Evolutionary conservation across 768 basidiomycete species (phyloP), one percentile per base, ranked within the genome.

Genomic region (Xerocomellus dryophilus): DNA sequence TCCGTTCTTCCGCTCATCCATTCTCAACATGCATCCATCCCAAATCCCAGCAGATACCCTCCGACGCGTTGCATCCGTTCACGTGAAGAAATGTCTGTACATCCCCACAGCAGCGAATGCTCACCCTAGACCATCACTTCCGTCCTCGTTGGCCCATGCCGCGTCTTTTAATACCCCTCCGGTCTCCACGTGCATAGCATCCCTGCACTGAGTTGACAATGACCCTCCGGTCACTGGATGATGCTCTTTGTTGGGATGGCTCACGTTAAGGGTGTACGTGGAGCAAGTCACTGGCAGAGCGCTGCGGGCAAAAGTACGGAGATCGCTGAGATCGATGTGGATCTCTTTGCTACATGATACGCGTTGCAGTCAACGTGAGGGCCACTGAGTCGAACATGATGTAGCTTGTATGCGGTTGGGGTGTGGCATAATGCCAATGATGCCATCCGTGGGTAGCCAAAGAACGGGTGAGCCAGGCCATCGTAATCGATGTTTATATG

Each of bases 171-270:
- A 25, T 12, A 27, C 34, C 9, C 31, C 49, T 36, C 21, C n/a
- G 1, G 42, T 29, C 21, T 14, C 18, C 36, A 48, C 43, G 23
- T 59, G 52, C 32, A 61, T 39, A 54, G 35, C 31, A 56, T 47
- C 3, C 27, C 42, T 47, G 14, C 35, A 9, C 17, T 34, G 52
- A 31, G 43, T 43, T 36, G 46, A 54, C 35, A 12, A 29, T 27
- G 55, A 54, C n/a, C 7, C 25, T 14, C 3, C 4, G 7, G 36
- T 27, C 12, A 32, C 38, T 15, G 29, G 36, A 51, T 21, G 50
- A 51, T 44, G 7, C 38, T 43, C 35, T 4, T 44, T 20, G 49
- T 52, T 8, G 29, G 10, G 43, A 45, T 40, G 36, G 43, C 36
- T 54, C 48, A 51, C 43, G 18, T 43, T 31, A n/a, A n/a, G 7